A percentile compares a stretch with the other conserved stretches of the same genome.
phyloP scores from a whole-genome alignment of 2,329 filamentous ascomycete species.

The Penicillium sp. region DNA sequence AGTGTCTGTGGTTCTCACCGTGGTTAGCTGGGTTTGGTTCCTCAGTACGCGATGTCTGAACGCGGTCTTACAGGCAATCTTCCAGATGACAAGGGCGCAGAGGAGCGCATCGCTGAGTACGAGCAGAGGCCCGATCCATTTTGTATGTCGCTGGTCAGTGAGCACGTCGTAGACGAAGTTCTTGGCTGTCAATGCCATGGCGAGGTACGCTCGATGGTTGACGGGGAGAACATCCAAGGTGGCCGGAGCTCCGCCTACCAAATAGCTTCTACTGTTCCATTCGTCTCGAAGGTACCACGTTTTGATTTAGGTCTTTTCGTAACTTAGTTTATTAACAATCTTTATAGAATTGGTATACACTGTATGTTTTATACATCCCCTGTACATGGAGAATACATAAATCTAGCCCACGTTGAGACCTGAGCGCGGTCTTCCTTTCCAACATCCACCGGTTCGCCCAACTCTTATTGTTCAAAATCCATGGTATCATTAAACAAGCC shows the following conservation, averaged over 20 bases:
- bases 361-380: slow-evolving; percentile 23
- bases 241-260: slow-evolving; percentile 18
- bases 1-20: slow-evolving; percentile 62
- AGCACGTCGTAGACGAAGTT: slow-evolving; percentile 42
- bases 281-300: background rate
- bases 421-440: slow-evolving; percentile 8
- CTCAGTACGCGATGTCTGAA: slow-evolving; percentile 2
- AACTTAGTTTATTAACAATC: background rate
- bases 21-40: slow-evolving; percentile 17
- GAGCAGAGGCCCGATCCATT: slow-evolving; percentile 66
- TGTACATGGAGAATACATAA: slow-evolving; percentile 13
- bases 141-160: slow-evolving; percentile 55
- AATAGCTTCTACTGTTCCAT: background rate
- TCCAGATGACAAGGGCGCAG: slow-evolving; percentile 73
- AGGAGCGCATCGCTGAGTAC: slow-evolving; percentile 69
- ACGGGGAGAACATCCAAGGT: slow-evolving; percentile 18
- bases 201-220: slow-evolving; percentile 10
- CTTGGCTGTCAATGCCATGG: slow-evolving; percentile 35
- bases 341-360: background rate
- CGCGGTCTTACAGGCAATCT: slow-evolving; percentile 69
- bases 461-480: slow-evolving; percentile 15
- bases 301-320: background rate
- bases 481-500: slow-evolving; percentile 29
- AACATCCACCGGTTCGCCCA: slow-evolving; percentile 3
- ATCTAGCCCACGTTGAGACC: slow-evolving; percentile 8